Evolutionary conservation across 345 rosid species (phyloP), one percentile per base, ranked within the genome.

Genomic region (Lumnitzera racemosa): DNA sequence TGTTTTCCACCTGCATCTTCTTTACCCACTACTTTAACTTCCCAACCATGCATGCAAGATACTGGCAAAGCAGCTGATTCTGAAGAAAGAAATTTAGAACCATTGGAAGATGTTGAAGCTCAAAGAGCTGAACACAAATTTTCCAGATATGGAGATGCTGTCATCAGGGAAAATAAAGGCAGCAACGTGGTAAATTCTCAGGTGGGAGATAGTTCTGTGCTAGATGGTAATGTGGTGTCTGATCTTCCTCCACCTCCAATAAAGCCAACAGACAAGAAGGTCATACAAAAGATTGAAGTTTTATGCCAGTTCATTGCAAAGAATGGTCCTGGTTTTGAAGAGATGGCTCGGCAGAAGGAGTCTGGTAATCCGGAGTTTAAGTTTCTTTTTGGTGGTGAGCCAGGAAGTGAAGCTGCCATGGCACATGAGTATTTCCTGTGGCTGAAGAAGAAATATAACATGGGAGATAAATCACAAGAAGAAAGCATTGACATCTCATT

Each of bases 271-370:
- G 80, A 78, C 14, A 68, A 62, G 47, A 73, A 66, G 17, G 51
- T 61, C 29, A 25, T 72, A 51, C 66, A 55, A 62, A 78, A 66
- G 74, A 78, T 78, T 23, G 75, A 72, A 61, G 64, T 66, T 47
- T 59, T 78, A 43, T 74, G 76, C 62, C 72, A 68, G 56, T 66
- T 66, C 51, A 78, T 74, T 14, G 74, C 74, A 15, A 61, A 71
- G 64, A 74, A 78, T 63, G 82, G 79, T 49, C 59, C 76, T 61
- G 59, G 59, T 23, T 78, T 63, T 63, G 82, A 78, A 65, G 76
- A 74, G 53, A 57, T 65, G 51, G 61, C 60, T 63, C 67, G 70
- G 7, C 69, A 47, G 48, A 65, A 65, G 51, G 79, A 74, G 65
- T 53, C 31, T 4, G 50, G 63, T 48, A 78, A 74, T 74, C 70